Percentiles rank a stretch among this genome's conserved stretches.
phyloP scores from a whole-genome alignment of 2,329 filamentous ascomycete species.

The Trichophyton schoenleinii region DNA sequence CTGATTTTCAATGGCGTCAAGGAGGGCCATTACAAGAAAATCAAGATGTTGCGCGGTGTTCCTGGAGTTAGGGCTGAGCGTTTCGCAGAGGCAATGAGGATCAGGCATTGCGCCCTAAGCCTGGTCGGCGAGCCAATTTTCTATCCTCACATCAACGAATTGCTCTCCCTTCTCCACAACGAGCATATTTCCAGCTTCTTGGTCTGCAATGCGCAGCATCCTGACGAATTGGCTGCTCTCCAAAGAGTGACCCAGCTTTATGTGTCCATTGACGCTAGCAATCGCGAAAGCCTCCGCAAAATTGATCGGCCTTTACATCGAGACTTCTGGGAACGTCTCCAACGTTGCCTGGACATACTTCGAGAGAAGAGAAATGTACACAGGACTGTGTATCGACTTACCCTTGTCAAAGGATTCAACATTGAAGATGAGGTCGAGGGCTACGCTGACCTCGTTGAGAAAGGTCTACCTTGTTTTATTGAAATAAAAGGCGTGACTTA shows the following conservation, averaged over 20 bases:
- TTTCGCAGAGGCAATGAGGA: constrained; percentile 83
- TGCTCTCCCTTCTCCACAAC: constrained; percentile 66
- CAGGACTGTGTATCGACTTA: constrained; percentile 86
- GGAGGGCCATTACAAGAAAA: constrained; percentile 87
- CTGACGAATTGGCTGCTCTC: constrained; percentile 71
- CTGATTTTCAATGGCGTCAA: constrained; percentile 85
- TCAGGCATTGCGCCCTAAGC: constrained; percentile 82
- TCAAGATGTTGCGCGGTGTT: constrained; percentile 90
- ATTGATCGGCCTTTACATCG: constrained; percentile 88
- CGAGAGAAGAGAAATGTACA: constrained; percentile 71
- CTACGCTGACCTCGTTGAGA: constrained; percentile 78
- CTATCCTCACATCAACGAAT: constrained; percentile 93
- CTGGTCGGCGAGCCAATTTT: constrained; percentile 97
- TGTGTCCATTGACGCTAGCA: constrained; percentile 89
- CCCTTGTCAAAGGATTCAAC: constrained; percentile 96
- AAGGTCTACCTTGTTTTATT: constrained; percentile 77
- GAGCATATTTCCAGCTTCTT: constrained; percentile 88
- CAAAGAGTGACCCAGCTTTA: constrained; percentile 88
- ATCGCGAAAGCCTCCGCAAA: constrained; percentile 70
- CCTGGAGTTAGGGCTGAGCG: constrained; percentile 85
- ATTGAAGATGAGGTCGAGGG: constrained; percentile 84
- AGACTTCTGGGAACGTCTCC: constrained; percentile 96
- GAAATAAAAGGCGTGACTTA: constrained; percentile 96
- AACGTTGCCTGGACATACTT: constrained; percentile 78
- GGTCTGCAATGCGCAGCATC: constrained; percentile 95